Evolutionary conservation across 257 asterid species (phyloP).

Genomic region (Solanum medicagineum): DNA sequence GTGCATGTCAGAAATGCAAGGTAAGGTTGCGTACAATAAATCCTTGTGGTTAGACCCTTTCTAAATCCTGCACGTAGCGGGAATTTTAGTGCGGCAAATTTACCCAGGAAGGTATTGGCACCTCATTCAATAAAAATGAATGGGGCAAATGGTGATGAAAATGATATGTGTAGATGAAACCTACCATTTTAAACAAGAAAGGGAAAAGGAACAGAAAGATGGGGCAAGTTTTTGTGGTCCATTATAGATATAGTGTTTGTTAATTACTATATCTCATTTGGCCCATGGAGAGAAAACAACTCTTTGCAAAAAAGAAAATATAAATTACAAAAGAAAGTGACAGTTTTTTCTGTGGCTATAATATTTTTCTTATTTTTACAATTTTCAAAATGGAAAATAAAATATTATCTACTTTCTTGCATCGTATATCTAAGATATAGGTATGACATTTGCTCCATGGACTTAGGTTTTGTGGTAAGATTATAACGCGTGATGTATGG

Average conservation of each 20-base stretch:
- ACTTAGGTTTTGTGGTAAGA: neutral
- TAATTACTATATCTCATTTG: neutral
- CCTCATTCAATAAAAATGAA: constrained; percentile 7
- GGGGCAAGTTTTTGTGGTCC: neutral
- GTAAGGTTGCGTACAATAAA: too few relatives aligned
- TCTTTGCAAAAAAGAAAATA: neutral
- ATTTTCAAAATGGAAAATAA: neutral
- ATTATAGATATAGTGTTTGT: neutral
- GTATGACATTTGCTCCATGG: neutral
- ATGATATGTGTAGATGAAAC: constrained; percentile 15
- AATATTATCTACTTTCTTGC: neutral
- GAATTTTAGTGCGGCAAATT: too few relatives aligned
- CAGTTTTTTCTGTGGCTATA: neutral
- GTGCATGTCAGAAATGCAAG: too few relatives aligned
- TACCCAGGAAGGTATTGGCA: neutral
- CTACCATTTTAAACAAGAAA: constrained; percentile 5
- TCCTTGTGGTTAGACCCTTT: too few relatives aligned
- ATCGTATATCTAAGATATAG: neutral
- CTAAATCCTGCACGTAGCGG: too few relatives aligned
- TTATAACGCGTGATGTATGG: neutral
- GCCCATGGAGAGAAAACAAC: neutral
- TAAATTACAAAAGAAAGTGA: neutral
- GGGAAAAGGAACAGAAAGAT: neutral
- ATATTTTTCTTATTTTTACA: neutral
- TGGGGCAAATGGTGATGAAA: constrained; percentile 28